These are phyloP conservation scores for Kentomonas sorsogonicus DNA, from an alignment of 208 protist species.

Conservation along the genomic window DNA sequence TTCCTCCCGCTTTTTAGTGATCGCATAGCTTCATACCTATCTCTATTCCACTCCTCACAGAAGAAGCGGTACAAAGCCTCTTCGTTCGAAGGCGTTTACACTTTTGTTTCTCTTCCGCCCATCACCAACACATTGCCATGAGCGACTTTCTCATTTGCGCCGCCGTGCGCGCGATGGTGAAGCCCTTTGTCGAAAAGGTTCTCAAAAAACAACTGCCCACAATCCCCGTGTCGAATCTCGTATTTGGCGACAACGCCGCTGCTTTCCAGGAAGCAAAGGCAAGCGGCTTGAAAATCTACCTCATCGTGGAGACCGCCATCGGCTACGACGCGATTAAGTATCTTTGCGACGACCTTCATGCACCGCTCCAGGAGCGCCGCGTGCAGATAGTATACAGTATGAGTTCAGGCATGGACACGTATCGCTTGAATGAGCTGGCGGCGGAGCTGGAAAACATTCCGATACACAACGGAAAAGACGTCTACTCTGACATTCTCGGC, in stretches of 20 bases:
- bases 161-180: conserved; percentile 10
- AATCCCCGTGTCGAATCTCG: conserved; percentile 17
- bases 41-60: too few relatives aligned
- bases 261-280: conserved; percentile 34
- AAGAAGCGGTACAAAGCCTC: too few relatives aligned
- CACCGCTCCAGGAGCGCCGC: conserved; percentile 30
- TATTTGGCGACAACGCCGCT: conserved; percentile 15
- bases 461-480: conserved; percentile 65
- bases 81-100: too few relatives aligned
- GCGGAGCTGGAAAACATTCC: conserved; percentile 45
- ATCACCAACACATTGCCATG: too few relatives aligned
- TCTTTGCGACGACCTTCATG: conserved; percentile 58
- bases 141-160: conserved; percentile 27
- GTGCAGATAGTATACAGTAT: conserved; percentile 75
- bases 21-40: too few relatives aligned
- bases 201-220: conserved; percentile 9
- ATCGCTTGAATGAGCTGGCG: conserved; percentile 33
- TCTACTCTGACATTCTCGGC: conserved; percentile 60
- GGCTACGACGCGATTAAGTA: conserved; percentile 45
- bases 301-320: conserved; percentile 20
- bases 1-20: too few relatives aligned
- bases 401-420: conserved; percentile 64
- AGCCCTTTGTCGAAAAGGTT: conserved; percentile 10
- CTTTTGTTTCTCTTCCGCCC: too few relatives aligned
- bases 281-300: conserved; percentile 12